Evolutionary conservation across 352 stramenopile species (phyloP).

Genomic region (Globisporangium uncinulatum): DNA sequence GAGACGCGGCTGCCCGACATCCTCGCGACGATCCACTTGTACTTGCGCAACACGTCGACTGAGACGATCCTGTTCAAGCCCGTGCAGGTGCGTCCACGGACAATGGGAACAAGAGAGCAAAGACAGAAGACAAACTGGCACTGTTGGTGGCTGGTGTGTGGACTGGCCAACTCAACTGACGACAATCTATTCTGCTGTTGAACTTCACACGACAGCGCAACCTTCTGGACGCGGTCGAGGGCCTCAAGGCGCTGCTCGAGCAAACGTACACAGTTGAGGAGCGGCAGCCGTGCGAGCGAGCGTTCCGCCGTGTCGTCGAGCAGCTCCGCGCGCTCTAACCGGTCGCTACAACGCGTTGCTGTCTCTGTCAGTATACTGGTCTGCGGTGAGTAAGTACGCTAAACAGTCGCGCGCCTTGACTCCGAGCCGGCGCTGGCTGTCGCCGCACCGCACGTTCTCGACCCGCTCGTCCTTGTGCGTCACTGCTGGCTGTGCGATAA

Average conservation of each 20-base stretch:
- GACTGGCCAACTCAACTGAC: neutral
- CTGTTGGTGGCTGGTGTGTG: neutral
- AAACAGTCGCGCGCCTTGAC: constrained; percentile 27
- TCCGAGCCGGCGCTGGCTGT: constrained; percentile 42
- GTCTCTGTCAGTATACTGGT: constrained; percentile 26
- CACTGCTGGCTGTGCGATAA: constrained; percentile 8
- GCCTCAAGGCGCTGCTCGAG: constrained; percentile 48
- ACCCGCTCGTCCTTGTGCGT: constrained; percentile 15
- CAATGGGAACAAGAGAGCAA: neutral
- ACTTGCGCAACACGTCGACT: constrained; percentile 74
- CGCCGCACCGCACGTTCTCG: constrained; percentile 40
- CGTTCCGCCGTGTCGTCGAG: constrained; percentile 34
- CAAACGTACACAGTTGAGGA: constrained; percentile 53
- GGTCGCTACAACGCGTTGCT: neutral
- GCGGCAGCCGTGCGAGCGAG: constrained; percentile 28
- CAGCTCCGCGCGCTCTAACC: constrained; percentile 40
- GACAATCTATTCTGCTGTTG: too few species aligned
- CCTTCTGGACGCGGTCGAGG: constrained; percentile 57
- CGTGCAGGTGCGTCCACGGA: constrained; percentile 43
- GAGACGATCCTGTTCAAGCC: constrained; percentile 82
- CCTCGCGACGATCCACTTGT: constrained; percentile 57
- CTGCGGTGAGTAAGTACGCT: constrained; percentile 25
- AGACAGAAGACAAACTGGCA: neutral
- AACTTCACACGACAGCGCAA: constrained; percentile 36
- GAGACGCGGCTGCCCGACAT: constrained; percentile 34